Evolutionary conservation across 768 basidiomycete genomes (phyloP).

Genomic region (Leccinum arenicola): DNA sequence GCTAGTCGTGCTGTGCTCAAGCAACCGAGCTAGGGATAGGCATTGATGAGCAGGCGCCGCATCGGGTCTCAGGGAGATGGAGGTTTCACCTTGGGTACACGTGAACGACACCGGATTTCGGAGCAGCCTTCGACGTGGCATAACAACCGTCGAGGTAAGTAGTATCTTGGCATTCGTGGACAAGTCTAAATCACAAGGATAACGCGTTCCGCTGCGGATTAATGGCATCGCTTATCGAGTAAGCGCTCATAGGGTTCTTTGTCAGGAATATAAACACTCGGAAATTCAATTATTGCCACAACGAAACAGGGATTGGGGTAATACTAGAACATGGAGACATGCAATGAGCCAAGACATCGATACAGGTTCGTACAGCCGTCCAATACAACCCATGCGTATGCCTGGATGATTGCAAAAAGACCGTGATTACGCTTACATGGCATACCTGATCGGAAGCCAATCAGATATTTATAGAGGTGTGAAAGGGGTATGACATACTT

Average conservation of each 20-base stretch:
- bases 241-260: neutral
- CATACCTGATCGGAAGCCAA: constrained; percentile 33
- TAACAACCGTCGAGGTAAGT: neutral
- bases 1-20: constrained; percentile 6
- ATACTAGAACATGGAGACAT: constrained; percentile 34
- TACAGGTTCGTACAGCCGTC: constrained; percentile 33
- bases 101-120: neutral
- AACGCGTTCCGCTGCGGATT: neutral
- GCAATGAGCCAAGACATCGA: constrained; percentile 31
- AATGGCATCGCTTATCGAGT: neutral
- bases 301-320: constrained; percentile 22
- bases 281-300: constrained; percentile 16
- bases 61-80: constrained; percentile 8
- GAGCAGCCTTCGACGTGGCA: neutral
- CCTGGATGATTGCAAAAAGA: constrained; percentile 20
- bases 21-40: neutral
- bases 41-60: neutral
- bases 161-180: neutral
- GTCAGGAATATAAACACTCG: constrained; percentile 16
- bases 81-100: neutral
- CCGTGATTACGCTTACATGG: constrained; percentile 46
- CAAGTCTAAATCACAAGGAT: neutral
- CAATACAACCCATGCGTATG: constrained; percentile 30
- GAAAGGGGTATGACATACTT: constrained; percentile 60
- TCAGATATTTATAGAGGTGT: neutral